Base-by-base conservation (phyloP, 139 green algal genomes). In the Tetraselmis striata region DNA sequence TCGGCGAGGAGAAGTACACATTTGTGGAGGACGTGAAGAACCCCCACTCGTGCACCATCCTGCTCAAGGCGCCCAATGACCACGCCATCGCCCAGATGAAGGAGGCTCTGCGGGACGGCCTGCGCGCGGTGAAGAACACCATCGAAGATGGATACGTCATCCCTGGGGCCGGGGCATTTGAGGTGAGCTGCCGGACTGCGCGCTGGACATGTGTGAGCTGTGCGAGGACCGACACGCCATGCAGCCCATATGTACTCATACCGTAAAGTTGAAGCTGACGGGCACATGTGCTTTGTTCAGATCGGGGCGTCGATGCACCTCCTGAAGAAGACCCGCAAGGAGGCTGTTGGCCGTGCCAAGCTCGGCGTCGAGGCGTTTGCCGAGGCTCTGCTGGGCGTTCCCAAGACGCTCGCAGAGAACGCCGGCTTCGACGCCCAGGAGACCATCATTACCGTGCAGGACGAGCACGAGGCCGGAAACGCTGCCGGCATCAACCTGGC, bases 1-100 rank as follows among this genome's bases (percentile, higher is more conserved):
- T 99, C 23, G 97, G 97, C 1, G 97, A 99, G 80, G 97, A 99
- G 27, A 99, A 99, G 92, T 99, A 96, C 93, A 99, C 97, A 0
- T 99, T 99, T 84, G 92, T 99, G 75, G 97, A 99, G 89, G 92
- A 97, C 31, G 94, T 98, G 29, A 85, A 88, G 59, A 91, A 98
- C 89, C 92, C 95, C 0, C 87, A 89, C 84, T 95, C 89, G 1
- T 98, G 95, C 90, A 99, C 97, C 78, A 95, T 99, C 78, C 90
- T 99, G 28, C 95, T 99, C 85, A 99, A 98, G 92, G 90, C 96
- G 0, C 95, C 95, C 28, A 95, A 96, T 81, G 96, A 99, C 87
- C 92, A 99, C 92, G 96, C 94, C 59, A 98, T 99, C 76, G 95
- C 93, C 1, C 96, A 98, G 91, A 97, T 99, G 85, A 99, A 99